Evolutionary conservation across 2,329 filamentous ascomycete species (phyloP).

Genomic region (Tolypocladium ophioglossoides): DNA sequence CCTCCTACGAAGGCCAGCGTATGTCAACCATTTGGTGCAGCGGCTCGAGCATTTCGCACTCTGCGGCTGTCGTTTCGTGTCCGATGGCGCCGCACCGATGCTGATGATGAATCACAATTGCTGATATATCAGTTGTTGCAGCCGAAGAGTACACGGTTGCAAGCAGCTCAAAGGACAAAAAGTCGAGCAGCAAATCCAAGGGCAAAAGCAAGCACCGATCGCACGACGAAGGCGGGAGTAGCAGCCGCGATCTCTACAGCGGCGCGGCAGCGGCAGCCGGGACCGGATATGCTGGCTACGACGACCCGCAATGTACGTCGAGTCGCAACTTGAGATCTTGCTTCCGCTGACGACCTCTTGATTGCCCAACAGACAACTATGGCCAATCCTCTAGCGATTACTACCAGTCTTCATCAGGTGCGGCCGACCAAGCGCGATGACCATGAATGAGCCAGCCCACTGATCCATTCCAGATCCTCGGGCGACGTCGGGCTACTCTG

Average conservation of each 20-base stretch:
- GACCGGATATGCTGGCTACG: not conserved
- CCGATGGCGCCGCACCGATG: not conserved
- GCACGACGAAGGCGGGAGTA: not conserved
- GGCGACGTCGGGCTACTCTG: not conserved
- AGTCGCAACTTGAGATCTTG: not conserved
- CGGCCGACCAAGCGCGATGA: not conserved
- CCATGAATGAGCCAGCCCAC: not conserved
- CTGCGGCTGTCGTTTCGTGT: not conserved
- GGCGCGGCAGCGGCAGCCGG: not conserved
- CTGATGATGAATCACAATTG: not conserved
- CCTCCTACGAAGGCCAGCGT: conserved; percentile 3
- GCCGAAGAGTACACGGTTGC: conserved; percentile 4
- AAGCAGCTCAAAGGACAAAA: conserved; percentile 3
- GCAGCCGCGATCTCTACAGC: not conserved
- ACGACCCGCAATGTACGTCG: conserved; percentile 1
- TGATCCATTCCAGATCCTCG: not conserved
- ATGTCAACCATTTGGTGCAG: not conserved
- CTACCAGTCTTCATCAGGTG: conserved; percentile 2
- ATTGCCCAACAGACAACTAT: not conserved
- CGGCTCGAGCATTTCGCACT: not conserved
- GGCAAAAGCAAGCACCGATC: conserved; percentile 6
- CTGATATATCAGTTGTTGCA: not conserved
- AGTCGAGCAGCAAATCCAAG: conserved; percentile 4
- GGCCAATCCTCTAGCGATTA: not conserved
- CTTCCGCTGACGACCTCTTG: not conserved